Evolutionary conservation across 2,329 filamentous ascomycete species (phyloP), one percentile per base, ranked within the genome.

Genomic region (Neonectria hederae): DNA sequence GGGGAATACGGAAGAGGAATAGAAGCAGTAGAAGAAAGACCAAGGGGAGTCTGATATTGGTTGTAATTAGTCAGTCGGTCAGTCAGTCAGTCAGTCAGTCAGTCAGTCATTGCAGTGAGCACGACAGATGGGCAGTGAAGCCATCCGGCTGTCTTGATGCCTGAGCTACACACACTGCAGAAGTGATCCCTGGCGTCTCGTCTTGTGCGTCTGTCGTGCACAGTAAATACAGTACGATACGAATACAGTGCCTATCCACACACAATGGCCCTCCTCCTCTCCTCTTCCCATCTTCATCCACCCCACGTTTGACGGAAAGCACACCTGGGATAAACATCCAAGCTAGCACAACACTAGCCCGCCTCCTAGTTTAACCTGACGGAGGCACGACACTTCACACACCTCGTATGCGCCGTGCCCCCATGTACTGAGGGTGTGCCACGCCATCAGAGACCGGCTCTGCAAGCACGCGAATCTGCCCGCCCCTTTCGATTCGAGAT

Each of bases 381-480:
- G 54, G 56, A 57, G 38, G 32, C 38, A 70, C 70, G 46, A 58
- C 35, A 38, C 35, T n/a, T 38, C 35, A 42, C 38, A 21, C 52
- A 62, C 64, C 61, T 72, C 68, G 70, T 72, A 72, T 70, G 68
- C 60, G 67, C 51, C 56, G 65, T 71, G 55, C 52, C 63, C 60
- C 54, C n/a, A n/a, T 26, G 46, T 11, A 26, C 40, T 13, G 40
- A 22, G 45, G 52, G 61, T 59, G 74, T 76, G 61, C 54, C 30
- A 74, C 72, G 58, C 59, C 69, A 76, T 76, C 74, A 75, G 71
- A 75, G 67, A 75, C 68, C 67, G 60, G 60, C 60, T 65, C 70
- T 74, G 74, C 74, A 75, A 70, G 73, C 66, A 74, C 69, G 71
- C 72, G 74, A 57, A 72, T 70, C 69, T 69, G 69, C 69, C 64